A percentile compares a stretch with the other conserved stretches of the same genome.
These are phyloP conservation scores for Holtermannia corniformis DNA, from an alignment of 768 basidiomycete genomes.

Conservation along the genomic window DNA sequence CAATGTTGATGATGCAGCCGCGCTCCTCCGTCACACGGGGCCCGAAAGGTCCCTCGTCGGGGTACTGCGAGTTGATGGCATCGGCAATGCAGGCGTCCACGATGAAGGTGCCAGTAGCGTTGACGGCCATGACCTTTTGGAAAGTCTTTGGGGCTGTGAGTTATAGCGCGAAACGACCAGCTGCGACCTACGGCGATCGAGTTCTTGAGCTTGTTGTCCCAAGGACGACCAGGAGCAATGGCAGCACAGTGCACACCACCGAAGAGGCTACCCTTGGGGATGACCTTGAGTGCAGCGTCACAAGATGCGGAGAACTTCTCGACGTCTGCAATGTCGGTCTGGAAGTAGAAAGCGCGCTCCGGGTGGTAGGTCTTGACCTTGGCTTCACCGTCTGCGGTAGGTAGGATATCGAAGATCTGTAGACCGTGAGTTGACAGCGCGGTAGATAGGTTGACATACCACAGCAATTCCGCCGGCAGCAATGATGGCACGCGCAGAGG, in stretches of 20 bases:
- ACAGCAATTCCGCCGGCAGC: neutral
- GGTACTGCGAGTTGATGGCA: slow-evolving; percentile 10
- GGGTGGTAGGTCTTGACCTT: slow-evolving; percentile 1
- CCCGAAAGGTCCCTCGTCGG: slow-evolving; percentile 1
- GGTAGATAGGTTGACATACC: neutral
- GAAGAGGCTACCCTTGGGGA: slow-evolving; percentile 15
- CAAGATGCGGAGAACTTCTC: neutral
- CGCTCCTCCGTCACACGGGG: slow-evolving; percentile 4
- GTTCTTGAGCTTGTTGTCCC: slow-evolving; percentile 20
- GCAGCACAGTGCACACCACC: slow-evolving; percentile 23
- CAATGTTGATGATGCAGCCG: slow-evolving; percentile 7
- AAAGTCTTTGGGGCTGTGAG: no score
- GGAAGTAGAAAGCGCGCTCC: slow-evolving; percentile 4
- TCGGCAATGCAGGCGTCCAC: slow-evolving; percentile 8
- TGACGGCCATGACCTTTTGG: slow-evolving; percentile 2
- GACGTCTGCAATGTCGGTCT: slow-evolving; percentile 13
- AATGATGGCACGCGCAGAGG: neutral
- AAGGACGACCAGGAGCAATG: slow-evolving; percentile 16
- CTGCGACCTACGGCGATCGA: no score
- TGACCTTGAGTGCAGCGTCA: slow-evolving; percentile 13
- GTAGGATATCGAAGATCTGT: slow-evolving; percentile 4
- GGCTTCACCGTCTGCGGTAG: neutral
- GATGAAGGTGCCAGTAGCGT: slow-evolving; percentile 4
- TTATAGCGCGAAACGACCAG: no score
- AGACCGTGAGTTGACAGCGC: no score